Evolutionary conservation across 176 grass and related monocot genomes (phyloP).

Genomic region (Oryza meridionalis): DNA sequence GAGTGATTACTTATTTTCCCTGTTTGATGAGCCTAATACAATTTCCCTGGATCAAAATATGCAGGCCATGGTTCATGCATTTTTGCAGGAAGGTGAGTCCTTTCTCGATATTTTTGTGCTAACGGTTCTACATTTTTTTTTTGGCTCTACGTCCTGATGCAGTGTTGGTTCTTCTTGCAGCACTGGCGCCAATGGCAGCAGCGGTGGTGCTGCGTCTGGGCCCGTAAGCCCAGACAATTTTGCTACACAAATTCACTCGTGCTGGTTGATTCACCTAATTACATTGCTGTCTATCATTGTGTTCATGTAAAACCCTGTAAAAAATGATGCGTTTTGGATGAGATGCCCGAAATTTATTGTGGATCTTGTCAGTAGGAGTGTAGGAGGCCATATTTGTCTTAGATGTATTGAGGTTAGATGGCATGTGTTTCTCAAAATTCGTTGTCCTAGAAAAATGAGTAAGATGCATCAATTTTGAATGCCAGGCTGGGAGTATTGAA

Average conservation of each 20-base stretch:
- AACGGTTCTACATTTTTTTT: neutral
- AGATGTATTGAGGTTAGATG: slow-evolving; percentile 36
- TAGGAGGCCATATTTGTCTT: slow-evolving; percentile 43
- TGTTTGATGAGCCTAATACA: slow-evolving; percentile 22
- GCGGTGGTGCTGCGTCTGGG: slow-evolving; percentile 58
- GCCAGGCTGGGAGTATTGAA: slow-evolving; percentile 15
- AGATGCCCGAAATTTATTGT: slow-evolving; percentile 44
- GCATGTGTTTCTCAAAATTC: slow-evolving; percentile 29
- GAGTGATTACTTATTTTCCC: neutral
- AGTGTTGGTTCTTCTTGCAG: slow-evolving; percentile 50
- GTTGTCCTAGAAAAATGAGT: slow-evolving; percentile 33
- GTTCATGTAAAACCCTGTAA: slow-evolving; percentile 59
- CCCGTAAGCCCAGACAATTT: slow-evolving; percentile 58
- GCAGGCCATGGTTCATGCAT: slow-evolving; percentile 88
- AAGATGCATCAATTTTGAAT: slow-evolving; percentile 40
- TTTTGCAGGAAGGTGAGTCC: slow-evolving; percentile 88
- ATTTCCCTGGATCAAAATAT: slow-evolving; percentile 33
- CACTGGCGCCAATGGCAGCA: slow-evolving; percentile 51
- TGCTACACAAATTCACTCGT: slow-evolving; percentile 38
- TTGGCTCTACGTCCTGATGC: slow-evolving; percentile 23
- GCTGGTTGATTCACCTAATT: slow-evolving; percentile 33
- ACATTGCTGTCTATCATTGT: slow-evolving; percentile 53
- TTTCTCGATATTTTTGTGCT: neutral
- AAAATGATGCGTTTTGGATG: slow-evolving; percentile 52
- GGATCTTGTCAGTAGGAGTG: slow-evolving; percentile 41